Percentiles rank a stretch among this genome's conserved stretches.
Evolutionary conservation across 768 basidiomycete species (phyloP).

Genomic region (Boletus pseudo-olivaceus): DNA sequence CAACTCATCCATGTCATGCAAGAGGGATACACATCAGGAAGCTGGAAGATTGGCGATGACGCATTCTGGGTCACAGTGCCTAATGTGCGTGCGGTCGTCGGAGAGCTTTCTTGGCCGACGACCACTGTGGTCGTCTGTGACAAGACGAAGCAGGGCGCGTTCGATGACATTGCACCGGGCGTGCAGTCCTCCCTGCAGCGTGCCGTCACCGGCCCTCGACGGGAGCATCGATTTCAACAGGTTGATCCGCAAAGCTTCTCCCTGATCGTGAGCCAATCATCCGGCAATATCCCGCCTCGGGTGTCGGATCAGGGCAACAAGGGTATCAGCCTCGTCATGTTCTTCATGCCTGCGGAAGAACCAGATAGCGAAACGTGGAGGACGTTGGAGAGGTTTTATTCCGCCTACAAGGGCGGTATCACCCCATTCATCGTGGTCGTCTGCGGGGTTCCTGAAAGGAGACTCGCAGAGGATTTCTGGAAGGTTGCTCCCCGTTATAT

Average conservation of each 20-base stretch:
- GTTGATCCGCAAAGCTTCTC: constrained; percentile 10
- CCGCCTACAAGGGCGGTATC: constrained; percentile 10
- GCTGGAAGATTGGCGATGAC: constrained; percentile 11
- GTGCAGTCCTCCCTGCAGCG: constrained; percentile 7
- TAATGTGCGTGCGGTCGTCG: constrained; percentile 18
- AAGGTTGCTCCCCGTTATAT: constrained; percentile 8
- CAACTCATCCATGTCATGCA: constrained; percentile 11
- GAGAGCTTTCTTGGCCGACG: constrained; percentile 17
- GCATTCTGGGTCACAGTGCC: constrained; percentile 11
- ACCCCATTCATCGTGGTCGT: constrained; percentile 20
- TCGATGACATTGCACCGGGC: constrained; percentile 5
- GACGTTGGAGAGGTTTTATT: constrained; percentile 13
- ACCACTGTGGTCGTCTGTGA: constrained; percentile 21
- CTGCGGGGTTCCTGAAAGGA: constrained; percentile 1
- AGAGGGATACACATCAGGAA: constrained; percentile 6
- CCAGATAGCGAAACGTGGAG: constrained; percentile 10
- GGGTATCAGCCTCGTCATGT: constrained; percentile 14
- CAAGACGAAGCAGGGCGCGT: constrained; percentile 3
- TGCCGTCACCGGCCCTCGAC: not conserved
- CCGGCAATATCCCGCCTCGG: not conserved
- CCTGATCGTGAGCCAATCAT: not conserved
- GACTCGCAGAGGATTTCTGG: constrained; percentile 11
- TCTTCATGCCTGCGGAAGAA: constrained; percentile 7
- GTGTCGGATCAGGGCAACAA: not conserved
- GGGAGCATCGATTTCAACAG: constrained; percentile 14